Evolutionary conservation across 148 eudicot species (phyloP).

Genomic region (Nepenthes gracilis): DNA sequence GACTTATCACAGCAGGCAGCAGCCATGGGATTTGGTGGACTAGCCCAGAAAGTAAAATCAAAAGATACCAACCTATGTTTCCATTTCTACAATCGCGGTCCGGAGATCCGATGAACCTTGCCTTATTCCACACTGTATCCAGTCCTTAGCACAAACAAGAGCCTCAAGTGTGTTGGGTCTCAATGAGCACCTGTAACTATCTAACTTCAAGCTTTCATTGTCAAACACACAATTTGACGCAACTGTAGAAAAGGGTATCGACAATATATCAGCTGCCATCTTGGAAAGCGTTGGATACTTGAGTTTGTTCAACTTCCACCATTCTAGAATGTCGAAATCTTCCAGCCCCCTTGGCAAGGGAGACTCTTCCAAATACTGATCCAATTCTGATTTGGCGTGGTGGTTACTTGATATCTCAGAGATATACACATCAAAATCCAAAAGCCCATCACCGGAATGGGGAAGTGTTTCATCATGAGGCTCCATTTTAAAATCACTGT

Average conservation of each 20-base stretch:
- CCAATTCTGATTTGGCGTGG: conserved; percentile 52
- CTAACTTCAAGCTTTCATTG: conserved; percentile 57
- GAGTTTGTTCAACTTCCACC: conserved; percentile 63
- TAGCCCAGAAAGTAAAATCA: conserved; percentile 25
- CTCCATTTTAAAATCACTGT: conserved; percentile 26
- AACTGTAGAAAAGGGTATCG: conserved; percentile 56
- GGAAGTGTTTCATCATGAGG: conserved; percentile 27
- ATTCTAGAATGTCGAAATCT: conserved; percentile 63
- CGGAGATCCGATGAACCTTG: conserved; percentile 18
- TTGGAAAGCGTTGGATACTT: conserved; percentile 66
- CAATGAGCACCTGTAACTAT: conserved; percentile 55
- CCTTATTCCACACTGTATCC: conserved; percentile 16
- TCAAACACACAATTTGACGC: conserved; percentile 45
- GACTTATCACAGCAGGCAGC: no score
- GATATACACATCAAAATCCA: conserved; percentile 56
- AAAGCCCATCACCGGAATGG: conserved; percentile 23
- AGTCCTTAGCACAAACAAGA: conserved; percentile 83
- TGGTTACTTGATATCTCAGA: conserved; percentile 31
- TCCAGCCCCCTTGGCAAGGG: conserved; percentile 40
- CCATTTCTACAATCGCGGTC: conserved; percentile 45
- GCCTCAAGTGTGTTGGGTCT: conserved; percentile 87
- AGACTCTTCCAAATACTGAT: conserved; percentile 63
- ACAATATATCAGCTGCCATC: conserved; percentile 71
- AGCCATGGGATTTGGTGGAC: conserved; percentile 8
- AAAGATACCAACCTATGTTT: conserved; percentile 7